These are phyloP conservation scores for Rhizopus delemar DNA, from an alignment of 371 early-diverging fungal genomes.

Conservation along the genomic window DNA sequence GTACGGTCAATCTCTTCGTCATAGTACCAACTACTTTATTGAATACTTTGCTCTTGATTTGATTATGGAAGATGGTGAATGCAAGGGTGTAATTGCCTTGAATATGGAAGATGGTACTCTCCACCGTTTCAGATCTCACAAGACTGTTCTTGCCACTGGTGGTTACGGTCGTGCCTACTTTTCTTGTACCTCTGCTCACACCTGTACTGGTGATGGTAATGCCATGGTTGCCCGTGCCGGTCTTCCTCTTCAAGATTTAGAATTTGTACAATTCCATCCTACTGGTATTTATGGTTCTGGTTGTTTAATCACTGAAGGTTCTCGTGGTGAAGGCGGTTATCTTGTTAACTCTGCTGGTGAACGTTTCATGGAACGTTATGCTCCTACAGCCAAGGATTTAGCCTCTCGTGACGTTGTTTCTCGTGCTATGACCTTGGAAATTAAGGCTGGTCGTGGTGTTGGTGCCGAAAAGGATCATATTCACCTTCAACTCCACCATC, in stretches of 20 bases:
- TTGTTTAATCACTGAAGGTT: conserved; percentile 97
- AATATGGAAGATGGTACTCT: conserved; percentile 97
- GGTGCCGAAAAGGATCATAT: conserved; percentile 97
- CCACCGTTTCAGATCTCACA: conserved; percentile 95
- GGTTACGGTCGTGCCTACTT: conserved; percentile 99
- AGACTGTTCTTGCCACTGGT: conserved; percentile 97
- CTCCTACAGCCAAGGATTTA: conserved; percentile 97
- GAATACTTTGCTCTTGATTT: conserved; percentile 98
- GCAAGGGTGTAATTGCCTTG: conserved; percentile 94
- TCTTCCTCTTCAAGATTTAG: conserved; percentile 92
- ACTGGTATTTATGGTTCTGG: conserved; percentile 98
- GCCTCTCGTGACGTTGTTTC: conserved; percentile 98
- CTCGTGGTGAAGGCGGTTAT: conserved; percentile 96
- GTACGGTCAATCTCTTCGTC: conserved; percentile 93
- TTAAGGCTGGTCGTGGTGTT: conserved; percentile 96
- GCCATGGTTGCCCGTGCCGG: conserved; percentile 93
- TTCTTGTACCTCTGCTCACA: conserved; percentile 97
- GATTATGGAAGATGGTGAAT: conserved; percentile 97
- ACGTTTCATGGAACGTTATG: conserved; percentile 99
- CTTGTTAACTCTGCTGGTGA: conserved; percentile 91
- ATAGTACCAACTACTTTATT: conserved; percentile 96
- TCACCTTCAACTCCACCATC: conserved; percentile 92
- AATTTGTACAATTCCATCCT: conserved; percentile 98
- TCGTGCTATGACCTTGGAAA: conserved; percentile 97
- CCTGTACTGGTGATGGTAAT: conserved; percentile 98